Evolutionary conservation across 1,284 basidiomycete species (phyloP), one percentile per base, ranked within the genome.

Genomic region (Mycosarcoma mackinlayi): DNA sequence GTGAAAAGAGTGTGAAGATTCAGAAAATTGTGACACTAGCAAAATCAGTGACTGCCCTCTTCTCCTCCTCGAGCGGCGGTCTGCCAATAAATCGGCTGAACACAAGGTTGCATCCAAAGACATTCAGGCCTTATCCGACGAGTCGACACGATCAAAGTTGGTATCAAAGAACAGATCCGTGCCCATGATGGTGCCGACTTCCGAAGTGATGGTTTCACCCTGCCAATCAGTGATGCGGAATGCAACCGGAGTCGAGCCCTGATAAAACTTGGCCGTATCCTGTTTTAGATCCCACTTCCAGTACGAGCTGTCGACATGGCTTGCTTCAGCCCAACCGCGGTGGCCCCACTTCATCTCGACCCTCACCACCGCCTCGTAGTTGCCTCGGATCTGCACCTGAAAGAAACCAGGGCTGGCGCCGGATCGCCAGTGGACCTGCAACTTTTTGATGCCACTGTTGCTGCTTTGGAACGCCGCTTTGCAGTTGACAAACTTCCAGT

Each of bases 141-240:
- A 25, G 1, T 23, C 40, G 18, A 60, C 34, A 1, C 54, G 19
- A 8, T 69, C 67, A 49, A 70, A 70, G 57, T 70, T 70, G 19
- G 57, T 23, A 14, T 64, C 33, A 30, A 70, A 49, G 30, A 50
- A 42, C 5, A 70, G 18, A 25, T 70, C 67, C 6, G 8, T 44
- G 9, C 46, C 46, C 49, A 64, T 64, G 16, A 19, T 9, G 5
- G 67, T 65, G 24, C 30, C 21, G 8, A 46, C 40, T 24, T 70
- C 67, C 16, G 52, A 54, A 1, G 61, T 52, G 54, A 71, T 65
- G 3, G 58, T 66, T 44, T 66, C 58, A 13, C 62, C 68, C 54
- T 71, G 57, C 68, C 68, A 71, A 25, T 71, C 68, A 9, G 63
- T 61, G 21, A 71, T 16, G 13, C 68, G 40, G 54, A 71, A 71